Evolutionary conservation across 192 early-diverging fungal species (phyloP), one percentile per base, ranked within the genome.

Genomic region (Gaertneriomyces sp.): DNA sequence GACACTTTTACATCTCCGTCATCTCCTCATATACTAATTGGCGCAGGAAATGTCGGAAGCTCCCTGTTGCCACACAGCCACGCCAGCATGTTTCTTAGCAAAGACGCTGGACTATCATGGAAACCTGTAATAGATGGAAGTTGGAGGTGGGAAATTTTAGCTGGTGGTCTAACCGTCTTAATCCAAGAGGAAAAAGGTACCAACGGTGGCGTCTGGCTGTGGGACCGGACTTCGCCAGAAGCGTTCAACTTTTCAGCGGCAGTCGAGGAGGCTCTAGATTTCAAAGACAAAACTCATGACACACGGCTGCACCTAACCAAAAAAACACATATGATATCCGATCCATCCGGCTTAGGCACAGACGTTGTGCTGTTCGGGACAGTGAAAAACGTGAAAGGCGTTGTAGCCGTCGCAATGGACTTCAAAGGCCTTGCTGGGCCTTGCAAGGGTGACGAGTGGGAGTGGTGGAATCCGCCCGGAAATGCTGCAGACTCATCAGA

Each of bases 81-180:
- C 19, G 74, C 88, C 39, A 76, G 89, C 60, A 93, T 90, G 0
- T 99, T 82, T 69, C 17, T 96, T 42, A 90, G 88, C 51, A 81
- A 87, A 42, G 93, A 99, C 60, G 96, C 85, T 12, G 96, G 96
- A 14, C 81, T 81, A 14, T 86, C 78, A 5, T 99, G 96, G 96
- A 60, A 51, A 3, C 85, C 91, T 65, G 78, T 94, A 41, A 80
- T 79, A 16, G 81, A 80, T 11, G 82, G 82, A 8, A 84, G 82
- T 14, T 76, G 83, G 59, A 74, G 89, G 58, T 89, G 89, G 66
- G 94, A 91, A 65, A 91, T 96, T 78, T 92, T 90, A 38, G 94
- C 98, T 64, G 96, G 96, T n/a, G 86, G 83, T 0, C 72, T 99
- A 12, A 63, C 96, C 8, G 76, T 93, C 46, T 42, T 96, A 2